phyloP scores from a whole-genome alignment of 768 basidiomycete species.

The Gymnopilus dilepis region DNA sequence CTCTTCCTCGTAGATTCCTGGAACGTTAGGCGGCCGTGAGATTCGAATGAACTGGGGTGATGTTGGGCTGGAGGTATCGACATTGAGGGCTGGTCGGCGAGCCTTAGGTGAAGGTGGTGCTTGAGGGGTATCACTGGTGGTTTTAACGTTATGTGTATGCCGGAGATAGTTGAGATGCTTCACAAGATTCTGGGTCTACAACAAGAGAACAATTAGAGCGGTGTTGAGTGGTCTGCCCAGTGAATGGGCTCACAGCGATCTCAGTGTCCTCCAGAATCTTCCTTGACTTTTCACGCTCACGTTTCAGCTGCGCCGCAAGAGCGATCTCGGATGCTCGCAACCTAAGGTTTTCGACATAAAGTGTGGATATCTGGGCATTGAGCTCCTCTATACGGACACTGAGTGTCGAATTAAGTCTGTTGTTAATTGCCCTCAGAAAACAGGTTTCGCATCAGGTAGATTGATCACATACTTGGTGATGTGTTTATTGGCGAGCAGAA shows the following conservation, averaged over 20 bases:
- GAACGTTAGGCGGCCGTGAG: conserved; percentile 68
- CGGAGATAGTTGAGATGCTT: conserved; percentile 71
- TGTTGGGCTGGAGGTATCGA: conserved; percentile 39
- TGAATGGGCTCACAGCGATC: conserved; percentile 58
- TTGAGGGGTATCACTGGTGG: conserved; percentile 38
- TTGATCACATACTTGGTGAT: conserved; percentile 73
- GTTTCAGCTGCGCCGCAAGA: conserved; percentile 75
- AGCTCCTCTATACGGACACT: conserved; percentile 86
- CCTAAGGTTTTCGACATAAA: conserved; percentile 83
- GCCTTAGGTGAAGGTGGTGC: conserved; percentile 55
- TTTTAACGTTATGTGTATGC: conserved; percentile 57
- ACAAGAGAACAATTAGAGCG: conserved; percentile 12
- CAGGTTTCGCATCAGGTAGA: conserved; percentile 58
- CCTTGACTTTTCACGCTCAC: conserved; percentile 77
- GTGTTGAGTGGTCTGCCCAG: conserved; percentile 4
- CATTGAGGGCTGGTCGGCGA: conserved; percentile 45
- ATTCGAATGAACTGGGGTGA: conserved; percentile 60
- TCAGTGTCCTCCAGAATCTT: conserved; percentile 77
- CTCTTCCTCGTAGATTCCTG: conserved; percentile 72
- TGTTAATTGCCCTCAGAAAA: neutral
- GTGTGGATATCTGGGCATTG: conserved; percentile 80
- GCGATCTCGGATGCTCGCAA: conserved; percentile 83
- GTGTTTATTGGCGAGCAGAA: conserved; percentile 88
- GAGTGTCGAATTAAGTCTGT: conserved; percentile 83
- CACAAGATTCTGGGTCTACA: conserved; percentile 61